Evolutionary conservation across 768 basidiomycete species (phyloP).

Genomic region (Baorangia bicolor): DNA sequence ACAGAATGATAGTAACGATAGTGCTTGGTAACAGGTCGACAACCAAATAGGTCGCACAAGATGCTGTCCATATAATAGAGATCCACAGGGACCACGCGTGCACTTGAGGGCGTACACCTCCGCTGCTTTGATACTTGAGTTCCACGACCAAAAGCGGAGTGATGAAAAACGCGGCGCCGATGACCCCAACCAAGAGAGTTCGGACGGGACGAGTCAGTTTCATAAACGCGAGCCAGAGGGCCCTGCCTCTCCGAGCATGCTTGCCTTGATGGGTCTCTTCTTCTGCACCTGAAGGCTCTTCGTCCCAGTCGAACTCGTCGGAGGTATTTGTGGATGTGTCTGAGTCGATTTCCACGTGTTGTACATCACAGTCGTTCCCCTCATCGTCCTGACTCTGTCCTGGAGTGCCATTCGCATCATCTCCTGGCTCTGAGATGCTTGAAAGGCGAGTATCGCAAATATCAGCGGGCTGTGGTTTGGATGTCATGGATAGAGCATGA

Average conservation of each 20-base stretch:
- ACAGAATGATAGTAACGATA: constrained; percentile 50
- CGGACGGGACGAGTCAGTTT: constrained; percentile 60
- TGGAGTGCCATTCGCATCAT: neutral
- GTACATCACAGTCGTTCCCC: constrained; percentile 8
- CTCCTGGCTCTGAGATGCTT: constrained; percentile 9
- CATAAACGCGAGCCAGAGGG: constrained; percentile 65
- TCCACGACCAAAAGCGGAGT: constrained; percentile 70
- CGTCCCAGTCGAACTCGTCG: constrained; percentile 78
- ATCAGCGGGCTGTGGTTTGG: constrained; percentile 10
- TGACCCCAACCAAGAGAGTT: constrained; percentile 53
- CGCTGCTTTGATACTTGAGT: constrained; percentile 51
- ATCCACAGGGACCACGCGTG: constrained; percentile 68
- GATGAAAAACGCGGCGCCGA: constrained; percentile 64
- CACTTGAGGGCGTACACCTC: constrained; percentile 50
- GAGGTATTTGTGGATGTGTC: constrained; percentile 55
- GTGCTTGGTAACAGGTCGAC: constrained; percentile 63
- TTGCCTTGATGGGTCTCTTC: constrained; percentile 23
- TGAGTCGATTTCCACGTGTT: constrained; percentile 20
- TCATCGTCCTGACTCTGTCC: constrained; percentile 11
- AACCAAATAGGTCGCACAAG: constrained; percentile 57
- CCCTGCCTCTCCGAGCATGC: constrained; percentile 61
- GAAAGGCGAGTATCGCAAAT: constrained; percentile 3
- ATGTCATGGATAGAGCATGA: constrained; percentile 15
- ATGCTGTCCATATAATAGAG: constrained; percentile 62
- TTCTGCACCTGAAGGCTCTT: constrained; percentile 41